A percentile compares a stretch with the other conserved stretches of the same genome.
phyloP scores from a whole-genome alignment of 805 yeast genomes.

The Saccharomyces paradoxus region DNA sequence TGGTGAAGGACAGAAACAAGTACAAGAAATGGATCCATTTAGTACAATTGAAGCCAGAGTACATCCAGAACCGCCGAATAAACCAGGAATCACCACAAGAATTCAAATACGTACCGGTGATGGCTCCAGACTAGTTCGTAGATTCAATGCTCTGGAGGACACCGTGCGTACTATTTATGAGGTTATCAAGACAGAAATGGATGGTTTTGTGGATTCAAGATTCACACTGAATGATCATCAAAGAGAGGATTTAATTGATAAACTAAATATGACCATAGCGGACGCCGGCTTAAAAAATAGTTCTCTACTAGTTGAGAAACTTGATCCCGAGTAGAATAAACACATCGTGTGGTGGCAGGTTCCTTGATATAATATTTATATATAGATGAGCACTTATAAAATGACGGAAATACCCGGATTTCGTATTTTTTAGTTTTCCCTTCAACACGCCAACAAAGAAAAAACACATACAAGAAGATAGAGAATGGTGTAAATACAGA shows the following conservation, averaged over 20 bases:
- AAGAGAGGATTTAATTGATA: constrained; percentile 48
- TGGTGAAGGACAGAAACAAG: constrained; percentile 12
- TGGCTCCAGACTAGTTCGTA: constrained; percentile 73
- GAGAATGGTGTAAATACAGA: neutral
- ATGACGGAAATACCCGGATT: neutral
- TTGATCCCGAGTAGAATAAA: constrained; percentile 14
- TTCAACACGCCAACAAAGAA: neutral
- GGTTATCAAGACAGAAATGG: constrained; percentile 54
- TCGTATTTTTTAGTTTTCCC: neutral
- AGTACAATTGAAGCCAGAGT: constrained; percentile 42
- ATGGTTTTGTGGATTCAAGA: constrained; percentile 32
- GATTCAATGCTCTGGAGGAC: constrained; percentile 49
- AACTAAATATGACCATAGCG: constrained; percentile 49
- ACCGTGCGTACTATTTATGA: constrained; percentile 54
- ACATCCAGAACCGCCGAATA: constrained; percentile 55
- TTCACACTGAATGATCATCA: constrained; percentile 51
- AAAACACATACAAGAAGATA: neutral
- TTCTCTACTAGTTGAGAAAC: constrained; percentile 58
- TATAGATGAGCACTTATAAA: neutral
- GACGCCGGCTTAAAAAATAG: constrained; percentile 80
- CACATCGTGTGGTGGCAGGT: neutral
- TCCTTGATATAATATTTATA: neutral
- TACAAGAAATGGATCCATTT: constrained; percentile 37
- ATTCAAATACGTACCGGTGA: constrained; percentile 83
- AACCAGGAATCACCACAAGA: constrained; percentile 54